Evolutionary conservation across 2,329 filamentous ascomycete genomes (phyloP).

Genomic region (Hypoxylon sp.): DNA sequence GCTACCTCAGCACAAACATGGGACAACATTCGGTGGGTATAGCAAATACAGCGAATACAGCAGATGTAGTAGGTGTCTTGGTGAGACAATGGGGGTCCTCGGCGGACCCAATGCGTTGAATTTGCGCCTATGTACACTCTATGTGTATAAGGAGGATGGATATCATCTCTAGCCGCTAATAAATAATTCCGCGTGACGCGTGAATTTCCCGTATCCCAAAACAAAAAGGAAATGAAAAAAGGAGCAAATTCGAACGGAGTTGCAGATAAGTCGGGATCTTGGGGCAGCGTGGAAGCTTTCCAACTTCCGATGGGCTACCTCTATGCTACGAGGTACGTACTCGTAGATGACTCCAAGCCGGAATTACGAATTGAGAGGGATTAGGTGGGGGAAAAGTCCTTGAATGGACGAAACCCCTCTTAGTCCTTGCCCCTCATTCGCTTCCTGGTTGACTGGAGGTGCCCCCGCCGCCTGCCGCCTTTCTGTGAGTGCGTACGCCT

Average conservation of each 20-base stretch:
- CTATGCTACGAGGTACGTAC: conserved; percentile 5
- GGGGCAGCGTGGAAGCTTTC: conserved; percentile 1
- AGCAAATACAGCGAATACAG: neutral
- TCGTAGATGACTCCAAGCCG: conserved; percentile 22
- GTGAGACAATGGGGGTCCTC: conserved; percentile 18
- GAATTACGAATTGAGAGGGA: conserved; percentile 23
- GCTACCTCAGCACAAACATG: neutral
- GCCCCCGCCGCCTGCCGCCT: conserved; percentile 14
- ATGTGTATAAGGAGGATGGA: conserved; percentile 27
- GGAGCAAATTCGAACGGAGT: conserved; percentile 10
- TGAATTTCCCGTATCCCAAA: conserved; percentile 29
- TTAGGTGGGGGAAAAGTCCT: conserved; percentile 10
- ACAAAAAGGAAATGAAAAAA: conserved; percentile 20
- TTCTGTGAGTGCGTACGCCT: conserved; percentile 1
- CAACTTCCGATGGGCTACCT: conserved; percentile 9
- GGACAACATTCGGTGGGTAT: too few relatives aligned
- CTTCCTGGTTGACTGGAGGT: conserved; percentile 28
- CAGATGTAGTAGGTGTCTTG: neutral
- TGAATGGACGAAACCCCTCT: conserved; percentile 15
- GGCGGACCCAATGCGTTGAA: conserved; percentile 27
- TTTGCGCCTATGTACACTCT: conserved; percentile 40
- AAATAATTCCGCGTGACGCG: conserved; percentile 11
- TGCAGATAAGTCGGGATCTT: conserved; percentile 8
- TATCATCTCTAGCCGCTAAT: conserved; percentile 39
- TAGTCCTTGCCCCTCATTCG: conserved; percentile 34